Evolutionary conservation across 2,329 filamentous ascomycete species (phyloP), one percentile per base, ranked within the genome.

Genomic region (Paecilomyces variotii): DNA sequence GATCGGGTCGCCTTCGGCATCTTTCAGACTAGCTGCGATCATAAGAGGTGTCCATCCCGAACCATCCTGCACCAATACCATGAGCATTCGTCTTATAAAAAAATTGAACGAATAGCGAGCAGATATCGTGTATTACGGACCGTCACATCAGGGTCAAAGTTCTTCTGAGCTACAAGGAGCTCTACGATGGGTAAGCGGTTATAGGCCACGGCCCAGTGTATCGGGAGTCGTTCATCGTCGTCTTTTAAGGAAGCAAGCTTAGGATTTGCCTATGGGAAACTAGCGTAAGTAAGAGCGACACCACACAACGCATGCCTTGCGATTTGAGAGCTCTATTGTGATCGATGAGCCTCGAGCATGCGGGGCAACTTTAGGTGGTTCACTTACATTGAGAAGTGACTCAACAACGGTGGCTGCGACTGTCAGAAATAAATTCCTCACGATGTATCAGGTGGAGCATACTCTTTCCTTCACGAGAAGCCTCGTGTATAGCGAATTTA

Each of bases 141-240:
- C 76, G 91, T 84, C 19, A 87, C 87, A 73, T 97, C 92, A 0
- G 90, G 84, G 70, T 97, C 91, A 69, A 97, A 96, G 60, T 81
- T 80, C 67, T 87, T 87, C 61, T 81, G 79, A 58, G 89, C 82
- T 1, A 88, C 82, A 3, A 97, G 80, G 24, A 93, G 72, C 55
- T 88, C 80, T 19, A 90, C 86, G 60, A 97, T 91, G 26, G 87
- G 83, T 5, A 87, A 76, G 64, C 86, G 87, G 71, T 94, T 95
- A 73, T 89, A 88, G 25, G 92, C 94, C 1, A 86, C 85, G 0
- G 94, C 93, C 94, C 94, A 99, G 79, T 99, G 94, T 59, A 97
- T 86, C 2, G 94, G 87, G 39, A 96, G 84, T 52, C 94, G 89
- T 14, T 91, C 90, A 72, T 99, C 94, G 54, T 90, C 87, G 68